Evolutionary conservation across 345 rosid genomes (phyloP).

Genomic region (Anastatica hierochuntica): DNA sequence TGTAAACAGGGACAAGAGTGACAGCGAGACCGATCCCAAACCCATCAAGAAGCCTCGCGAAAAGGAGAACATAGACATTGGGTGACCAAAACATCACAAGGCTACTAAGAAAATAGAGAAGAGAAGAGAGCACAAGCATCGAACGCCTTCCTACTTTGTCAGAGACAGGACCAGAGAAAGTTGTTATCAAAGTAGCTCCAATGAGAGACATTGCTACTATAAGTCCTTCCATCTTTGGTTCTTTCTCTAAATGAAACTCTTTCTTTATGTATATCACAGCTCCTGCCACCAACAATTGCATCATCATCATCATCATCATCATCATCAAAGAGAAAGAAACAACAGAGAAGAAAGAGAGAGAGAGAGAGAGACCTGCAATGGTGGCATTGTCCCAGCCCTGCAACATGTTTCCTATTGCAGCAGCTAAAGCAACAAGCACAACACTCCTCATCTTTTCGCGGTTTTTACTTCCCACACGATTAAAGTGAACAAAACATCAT

Average conservation of each 20-base stretch:
- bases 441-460: conserved; percentile 50
- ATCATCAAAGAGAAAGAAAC: neutral
- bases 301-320: neutral
- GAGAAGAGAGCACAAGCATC: conserved; percentile 66
- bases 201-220: conserved; percentile 82
- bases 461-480: conserved; percentile 7
- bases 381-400: conserved; percentile 98
- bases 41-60: conserved; percentile 70
- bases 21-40: conserved; percentile 78
- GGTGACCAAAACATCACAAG: conserved; percentile 79
- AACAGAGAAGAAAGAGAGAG: neutral
- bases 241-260: conserved; percentile 41
- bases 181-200: conserved; percentile 70
- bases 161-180: conserved; percentile 70
- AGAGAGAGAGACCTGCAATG: conserved; percentile 53
- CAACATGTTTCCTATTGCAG: conserved; percentile 68
- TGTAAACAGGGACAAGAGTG: conserved; percentile 65
- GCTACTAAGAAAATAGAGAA: conserved; percentile 64
- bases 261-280: conserved; percentile 66
- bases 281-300: conserved; percentile 29
- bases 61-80: conserved; percentile 56
- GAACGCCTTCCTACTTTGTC: conserved; percentile 75
- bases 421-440: conserved; percentile 60
- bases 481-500: neutral
- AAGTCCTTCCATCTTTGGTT: conserved; percentile 54